Base-by-base conservation (phyloP, 225 moss, liverwort and hornwort species). In the Asterella californica region DNA sequence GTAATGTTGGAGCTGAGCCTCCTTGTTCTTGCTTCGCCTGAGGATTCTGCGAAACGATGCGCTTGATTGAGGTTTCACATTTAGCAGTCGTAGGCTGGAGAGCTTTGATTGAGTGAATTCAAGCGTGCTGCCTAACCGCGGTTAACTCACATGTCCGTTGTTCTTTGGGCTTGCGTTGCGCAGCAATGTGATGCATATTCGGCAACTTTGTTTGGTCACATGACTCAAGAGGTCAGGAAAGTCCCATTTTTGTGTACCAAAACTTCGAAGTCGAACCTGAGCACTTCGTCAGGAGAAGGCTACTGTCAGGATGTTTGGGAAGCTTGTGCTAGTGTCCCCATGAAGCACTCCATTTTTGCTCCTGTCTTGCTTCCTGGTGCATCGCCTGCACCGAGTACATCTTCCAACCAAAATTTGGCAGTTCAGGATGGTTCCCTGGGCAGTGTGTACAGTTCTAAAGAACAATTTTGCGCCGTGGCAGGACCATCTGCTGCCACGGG, bases 181-280 rank as follows among this genome's bases (percentile, higher is more conserved):
- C 90, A 96, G 96, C 76, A 88, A 91, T 99, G 97, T 78, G 97
- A 99, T 77, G 83, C 88, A 6, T 93, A 82, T 81, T 88, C 94
- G 0, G 97, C 97, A 17, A 90, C 95, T 57, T 78, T 99, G n/a
- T 86, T 90, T 53, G 93, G 86, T 27, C 82, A 90, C 38, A 83
- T 89, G 45, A 70, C 49, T 1, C n/a, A 80, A 10, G 32, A 68
- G 0, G 27, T 68, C 2, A 83, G 93, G 42, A 52, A 80, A 25
- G 72, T 91, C 7, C 97, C 97, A 1, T 91, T 84, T 46, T 54
- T 99, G 24, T 99, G 97, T 83, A 78, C 60, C 3, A 59, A 79
- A 36, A 73, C 57, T 22, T 82, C 81, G 25, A 66, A 62, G 30
- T 64, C 79, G 15, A 92, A 75, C 66, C 70, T 76, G 70, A 88